Conservation (phyloP, 75 land plant species). For the Picea sitchensis region DNA sequence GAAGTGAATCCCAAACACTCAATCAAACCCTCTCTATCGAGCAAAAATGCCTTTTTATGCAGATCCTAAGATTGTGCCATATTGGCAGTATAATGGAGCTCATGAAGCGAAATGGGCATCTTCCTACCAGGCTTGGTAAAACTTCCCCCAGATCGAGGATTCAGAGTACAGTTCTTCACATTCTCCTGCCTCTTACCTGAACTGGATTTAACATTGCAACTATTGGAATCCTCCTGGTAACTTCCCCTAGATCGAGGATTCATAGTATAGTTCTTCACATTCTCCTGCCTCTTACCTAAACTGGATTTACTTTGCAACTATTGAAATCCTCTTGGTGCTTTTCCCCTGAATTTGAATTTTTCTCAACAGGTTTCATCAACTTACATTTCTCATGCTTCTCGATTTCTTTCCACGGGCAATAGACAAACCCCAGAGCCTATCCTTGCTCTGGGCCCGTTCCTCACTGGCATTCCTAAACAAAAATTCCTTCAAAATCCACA, state of each 20-base stretch:
- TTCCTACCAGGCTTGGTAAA: too few relatives aligned
- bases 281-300: slow-evolving; percentile 9
- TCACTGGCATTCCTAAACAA: slow-evolving; percentile 64
- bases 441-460: slow-evolving; percentile 30
- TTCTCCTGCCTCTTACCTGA: too few relatives aligned
- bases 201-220: too few relatives aligned
- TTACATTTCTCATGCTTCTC: neutral
- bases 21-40: neutral
- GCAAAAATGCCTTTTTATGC: slow-evolving; percentile 17
- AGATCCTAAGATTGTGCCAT: slow-evolving; percentile 21
- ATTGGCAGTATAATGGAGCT: slow-evolving; percentile 16
- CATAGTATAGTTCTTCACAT: slow-evolving; percentile 23
- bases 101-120: neutral
- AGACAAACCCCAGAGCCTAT: slow-evolving; percentile 14
- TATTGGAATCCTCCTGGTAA: slow-evolving; percentile 9
- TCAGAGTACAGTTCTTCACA: too few relatives aligned
- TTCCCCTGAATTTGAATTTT: neutral
- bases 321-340: neutral
- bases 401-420: neutral
- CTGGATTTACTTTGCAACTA: too few relatives aligned
- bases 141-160: neutral
- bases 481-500: slow-evolving; percentile 50
- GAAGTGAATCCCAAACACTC: slow-evolving; percentile 24
- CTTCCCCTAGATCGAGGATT: slow-evolving; percentile 6
- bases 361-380: neutral